Evolutionary conservation across 306 rosid genomes (phyloP).

Genomic region (Rosa chinensis): DNA sequence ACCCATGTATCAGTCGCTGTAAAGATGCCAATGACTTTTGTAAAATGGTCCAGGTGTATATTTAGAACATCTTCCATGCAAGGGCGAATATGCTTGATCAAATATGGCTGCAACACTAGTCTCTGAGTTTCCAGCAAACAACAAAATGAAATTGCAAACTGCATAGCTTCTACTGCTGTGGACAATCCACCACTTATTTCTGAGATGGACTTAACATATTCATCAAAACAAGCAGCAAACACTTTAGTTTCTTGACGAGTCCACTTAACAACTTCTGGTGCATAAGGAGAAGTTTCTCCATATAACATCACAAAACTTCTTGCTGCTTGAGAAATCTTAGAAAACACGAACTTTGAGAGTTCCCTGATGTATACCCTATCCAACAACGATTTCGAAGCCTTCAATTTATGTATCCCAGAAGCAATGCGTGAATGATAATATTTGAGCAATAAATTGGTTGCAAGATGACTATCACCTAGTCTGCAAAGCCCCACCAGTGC

Average conservation of each 20-base stretch:
- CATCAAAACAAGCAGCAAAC: constrained; percentile 45
- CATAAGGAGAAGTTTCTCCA: constrained; percentile 52
- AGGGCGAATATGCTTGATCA: constrained; percentile 48
- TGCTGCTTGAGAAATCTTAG: constrained; percentile 69
- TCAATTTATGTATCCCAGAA: constrained; percentile 33
- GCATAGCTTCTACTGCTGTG: constrained; percentile 41
- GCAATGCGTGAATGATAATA: constrained; percentile 51
- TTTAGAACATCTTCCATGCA: constrained; percentile 53
- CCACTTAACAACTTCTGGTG: constrained; percentile 55
- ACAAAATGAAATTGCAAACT: constrained; percentile 50
- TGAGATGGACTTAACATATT: constrained; percentile 40
- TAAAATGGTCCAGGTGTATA: constrained; percentile 54
- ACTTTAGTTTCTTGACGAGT: constrained; percentile 47
- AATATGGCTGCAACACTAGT: constrained; percentile 45
- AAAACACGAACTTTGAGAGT: constrained; percentile 61
- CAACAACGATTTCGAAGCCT: constrained; percentile 36
- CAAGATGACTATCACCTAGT: constrained; percentile 57
- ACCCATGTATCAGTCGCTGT: constrained; percentile 62
- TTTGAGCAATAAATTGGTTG: constrained; percentile 49
- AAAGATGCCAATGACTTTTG: constrained; percentile 57
- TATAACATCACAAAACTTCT: constrained; percentile 51
- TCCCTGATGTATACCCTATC: constrained; percentile 43
- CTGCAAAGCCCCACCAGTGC: constrained; percentile 50
- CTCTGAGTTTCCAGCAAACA: constrained; percentile 57
- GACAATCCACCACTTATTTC: constrained; percentile 47